phyloP scores from a whole-genome alignment of 2,329 filamentous ascomycete species.

The Penicillium decumbens region DNA sequence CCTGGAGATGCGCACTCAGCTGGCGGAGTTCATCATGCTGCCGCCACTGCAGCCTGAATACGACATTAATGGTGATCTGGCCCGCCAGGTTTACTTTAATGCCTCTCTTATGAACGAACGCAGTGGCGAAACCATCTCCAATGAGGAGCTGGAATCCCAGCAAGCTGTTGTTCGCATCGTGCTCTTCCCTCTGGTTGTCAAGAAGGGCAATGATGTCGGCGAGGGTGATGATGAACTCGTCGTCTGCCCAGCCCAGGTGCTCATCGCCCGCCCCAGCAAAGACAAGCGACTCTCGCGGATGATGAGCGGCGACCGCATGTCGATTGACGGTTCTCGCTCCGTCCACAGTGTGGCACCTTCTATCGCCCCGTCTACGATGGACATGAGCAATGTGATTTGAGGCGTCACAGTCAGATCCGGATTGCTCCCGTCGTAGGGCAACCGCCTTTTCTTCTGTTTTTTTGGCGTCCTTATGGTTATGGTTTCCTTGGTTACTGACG shows the following conservation, averaged over 20 bases:
- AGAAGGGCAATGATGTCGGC: constrained; percentile 85
- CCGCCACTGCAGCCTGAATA: constrained; percentile 92
- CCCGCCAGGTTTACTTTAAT: constrained; percentile 85
- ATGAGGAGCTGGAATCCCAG: constrained; percentile 73
- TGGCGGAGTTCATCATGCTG: constrained; percentile 97
- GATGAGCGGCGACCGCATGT: constrained; percentile 42
- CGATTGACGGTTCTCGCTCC: constrained; percentile 38
- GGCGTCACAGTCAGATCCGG: constrained; percentile 37
- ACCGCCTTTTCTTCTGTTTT: constrained; percentile 3
- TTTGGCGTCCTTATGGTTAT: constrained; percentile 9
- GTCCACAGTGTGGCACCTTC: constrained; percentile 43
- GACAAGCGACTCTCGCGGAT: constrained; percentile 39
- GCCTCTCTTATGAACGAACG: constrained; percentile 92
- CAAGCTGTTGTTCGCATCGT: constrained; percentile 81
- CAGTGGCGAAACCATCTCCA: constrained; percentile 63
- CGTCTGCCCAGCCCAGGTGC: constrained; percentile 88
- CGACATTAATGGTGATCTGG: constrained; percentile 84
- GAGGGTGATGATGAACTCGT: constrained; percentile 91
- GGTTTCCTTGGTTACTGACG: constrained; percentile 3
- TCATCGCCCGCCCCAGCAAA: constrained; percentile 59
- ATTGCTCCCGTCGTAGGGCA: constrained; percentile 9
- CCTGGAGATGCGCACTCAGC: constrained; percentile 94
- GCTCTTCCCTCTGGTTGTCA: constrained; percentile 92
- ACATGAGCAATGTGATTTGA: constrained; percentile 45
- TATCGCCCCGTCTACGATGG: constrained; percentile 41